Base-by-base conservation (phyloP, 192 early-diverging fungal species). In the Allomyces arbusculus region DNA sequence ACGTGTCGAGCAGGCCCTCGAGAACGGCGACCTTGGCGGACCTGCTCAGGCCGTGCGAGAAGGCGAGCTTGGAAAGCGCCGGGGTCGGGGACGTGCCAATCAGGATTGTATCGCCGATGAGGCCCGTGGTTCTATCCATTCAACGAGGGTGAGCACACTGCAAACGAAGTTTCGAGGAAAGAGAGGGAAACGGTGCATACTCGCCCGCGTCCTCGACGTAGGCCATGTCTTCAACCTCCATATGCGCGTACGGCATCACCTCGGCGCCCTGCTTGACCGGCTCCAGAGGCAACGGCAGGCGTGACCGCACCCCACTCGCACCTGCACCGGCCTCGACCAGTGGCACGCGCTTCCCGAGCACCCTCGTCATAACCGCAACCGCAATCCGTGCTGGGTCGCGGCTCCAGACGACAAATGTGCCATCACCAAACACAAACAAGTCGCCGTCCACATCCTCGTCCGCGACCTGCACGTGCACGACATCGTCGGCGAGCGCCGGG, bases 361-460 rank as follows among this genome's bases (percentile, higher is more conserved):
- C 33, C 7, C 33, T 3, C 4, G 33, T 40, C 33, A 40, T 81
- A 68, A 72, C 75, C 70, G 83, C 81, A 3, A 73, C 72, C 67
- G 81, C 81, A 22, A 71, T 61, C 11, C 45, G 62, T 1, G 61
- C 40, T 61, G 81, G 81, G 28, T 50, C 28, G 44, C 75, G 70
- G 24, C 74, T 64, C 82, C 82, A 84, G 12, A 76, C 73, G 16
- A 80, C 82, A 64, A 81, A 77, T n/a, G 78, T 75, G 10, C 82
- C 82, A 62, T 76, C 72, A 6, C 61, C 62, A 62, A 83, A 83
- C 22, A 80, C 69, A 67, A 77, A 82, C 11, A 78, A 69, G 65
- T 82, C 81, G 25, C 67, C 72, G 24, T 28, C 61, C 24, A 16
- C 66, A 28, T 61, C 44, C 4, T 40, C 33, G 33, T 40, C 33